These are phyloP conservation scores for Pythium sp. DNA, from an alignment of 352 stramenopile species.

Conservation along the genomic window DNA sequence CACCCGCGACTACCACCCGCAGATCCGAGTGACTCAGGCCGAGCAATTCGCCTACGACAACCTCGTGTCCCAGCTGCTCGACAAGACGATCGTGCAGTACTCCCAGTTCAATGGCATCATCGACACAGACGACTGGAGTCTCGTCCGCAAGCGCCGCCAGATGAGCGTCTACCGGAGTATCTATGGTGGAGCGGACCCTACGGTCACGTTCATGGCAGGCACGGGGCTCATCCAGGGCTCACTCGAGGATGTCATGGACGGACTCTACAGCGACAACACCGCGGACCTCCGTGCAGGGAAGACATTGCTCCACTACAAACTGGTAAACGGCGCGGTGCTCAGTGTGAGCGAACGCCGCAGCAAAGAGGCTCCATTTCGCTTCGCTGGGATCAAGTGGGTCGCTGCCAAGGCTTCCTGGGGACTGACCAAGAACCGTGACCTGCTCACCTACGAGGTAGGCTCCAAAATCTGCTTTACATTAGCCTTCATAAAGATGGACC, in stretches of 20 bases:
- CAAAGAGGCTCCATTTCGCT: slow-evolving; percentile 28
- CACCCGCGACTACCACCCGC: slow-evolving; percentile 1
- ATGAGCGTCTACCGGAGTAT: slow-evolving; percentile 14
- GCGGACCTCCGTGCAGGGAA: slow-evolving; percentile 30
- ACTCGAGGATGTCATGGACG: slow-evolving; percentile 34
- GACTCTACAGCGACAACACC: slow-evolving; percentile 38
- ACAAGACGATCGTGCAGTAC: slow-evolving; percentile 8
- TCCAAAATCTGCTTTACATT: neutral
- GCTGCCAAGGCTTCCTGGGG: slow-evolving; percentile 28
- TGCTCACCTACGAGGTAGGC: slow-evolving; percentile 35
- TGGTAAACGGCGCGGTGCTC: slow-evolving; percentile 28
- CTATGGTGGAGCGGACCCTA: neutral
- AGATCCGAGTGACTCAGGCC: slow-evolving; percentile 4
- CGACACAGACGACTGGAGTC: slow-evolving; percentile 8
- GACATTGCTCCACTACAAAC: slow-evolving; percentile 26
- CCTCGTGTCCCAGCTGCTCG: neutral
- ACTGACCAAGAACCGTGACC: slow-evolving; percentile 26
- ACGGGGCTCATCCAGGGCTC: slow-evolving; percentile 8
- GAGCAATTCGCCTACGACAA: slow-evolving; percentile 10
- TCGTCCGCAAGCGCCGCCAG: slow-evolving; percentile 12
- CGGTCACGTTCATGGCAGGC: slow-evolving; percentile 3
- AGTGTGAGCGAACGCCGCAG: slow-evolving; percentile 28
- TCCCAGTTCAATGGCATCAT: slow-evolving; percentile 12
- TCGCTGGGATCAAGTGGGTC: slow-evolving; percentile 44
- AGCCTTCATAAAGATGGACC: neutral